Evolutionary conservation across 352 stramenopile species (phyloP), one percentile per base, ranked within the genome.

Genomic region (Hyphochytrium catenoides): DNA sequence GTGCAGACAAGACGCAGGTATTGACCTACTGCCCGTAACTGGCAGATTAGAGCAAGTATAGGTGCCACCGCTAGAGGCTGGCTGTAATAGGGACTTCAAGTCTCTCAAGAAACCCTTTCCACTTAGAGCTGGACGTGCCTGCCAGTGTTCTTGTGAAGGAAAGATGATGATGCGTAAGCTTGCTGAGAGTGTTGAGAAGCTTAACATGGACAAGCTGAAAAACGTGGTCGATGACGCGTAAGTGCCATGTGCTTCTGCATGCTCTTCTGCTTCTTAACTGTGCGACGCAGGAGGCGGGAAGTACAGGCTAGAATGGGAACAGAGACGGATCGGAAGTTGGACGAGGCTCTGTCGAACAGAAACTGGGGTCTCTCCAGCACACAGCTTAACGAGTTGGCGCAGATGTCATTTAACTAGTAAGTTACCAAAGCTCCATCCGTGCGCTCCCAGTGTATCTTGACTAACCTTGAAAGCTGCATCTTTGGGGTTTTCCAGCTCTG

Each of bases 341-440:
- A 83, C 51, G 68, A 97, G 48, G 87, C 90, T 18, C 65, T 98
- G 19, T 97, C 87, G 15, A 95, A 97, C 53, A 97, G 98, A 65
- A 98, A 98, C 56, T 98, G 89, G 89, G 91, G 91, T 19, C 76
- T 88, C 8, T 97, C 88, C 20, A 93, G 74, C 51, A 96, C 87
- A 36, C 51, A 95, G 14, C 68, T 98, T 53, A 96, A 96, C 57
- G 82, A 97, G 48, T 93, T 98, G 47, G 71, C 89, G 35, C 68
- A 88, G 43, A 83, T 97, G 52, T 95, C 86, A 8, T 96, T 92
- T 52, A 85, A 96, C 54, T 84, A 77, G 69, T 83, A 55, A 39
- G 62, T 42, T 9, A 1, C 17, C 15, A 41, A 6, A 32, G n/a
- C 16, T 3, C 5, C 5, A 40, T 17, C 31, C 2, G 23, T 29